Base-by-base conservation (phyloP, 1,139 yeast genomes). In the Sugiyamaella novakii region DNA sequence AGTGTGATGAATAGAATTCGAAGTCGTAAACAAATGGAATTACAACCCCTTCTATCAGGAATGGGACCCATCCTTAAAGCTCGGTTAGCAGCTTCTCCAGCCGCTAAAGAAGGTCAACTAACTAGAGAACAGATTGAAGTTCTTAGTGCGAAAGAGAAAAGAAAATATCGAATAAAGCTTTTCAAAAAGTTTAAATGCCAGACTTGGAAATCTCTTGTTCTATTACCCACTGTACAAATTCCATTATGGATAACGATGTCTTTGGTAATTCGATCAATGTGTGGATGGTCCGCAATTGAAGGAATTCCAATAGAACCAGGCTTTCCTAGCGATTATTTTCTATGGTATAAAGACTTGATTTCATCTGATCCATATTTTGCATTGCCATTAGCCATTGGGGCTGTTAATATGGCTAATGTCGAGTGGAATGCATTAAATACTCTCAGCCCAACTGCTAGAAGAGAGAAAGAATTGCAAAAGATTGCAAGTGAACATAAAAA, bases 211-310 rank as follows among this genome's bases (percentile, higher is more conserved):
- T 83, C 86, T 59, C 70, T 82, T 50, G 64, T 83, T 1, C 62
- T 87, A 41, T 61, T 74, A 25, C 98, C 98, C 0, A 71, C 81
- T 1, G 79, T 86, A 18, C 98, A 91, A 64, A 75, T 91, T 24
- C 98, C 98, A 0, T 66, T 89, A n/a, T 91, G 96, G 95, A 75
- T 88, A 2, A 74, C 83, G 1, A 75, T 88, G 76, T 84, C 94
- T 7, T 71, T 84, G 59, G 83, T 91, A 0, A 78, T 89, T 61
- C 75, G 97, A 55, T 79, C 83, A 46, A 70, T 87, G 58, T 82
- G 89, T 43, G 94, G 92, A 0, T 84, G 89, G 87, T 69, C 79
- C 15, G 61, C 62, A 50, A 38, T 64, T 47, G 51, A 65, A 54
- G 59, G 71, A 54, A 45, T 73, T 8, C 80, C 85, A 0, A 59